Evolutionary conservation across 192 early-diverging fungal genomes (phyloP), one percentile per base, ranked within the genome.

Genomic region (Fimicolochytrium jonesii): DNA sequence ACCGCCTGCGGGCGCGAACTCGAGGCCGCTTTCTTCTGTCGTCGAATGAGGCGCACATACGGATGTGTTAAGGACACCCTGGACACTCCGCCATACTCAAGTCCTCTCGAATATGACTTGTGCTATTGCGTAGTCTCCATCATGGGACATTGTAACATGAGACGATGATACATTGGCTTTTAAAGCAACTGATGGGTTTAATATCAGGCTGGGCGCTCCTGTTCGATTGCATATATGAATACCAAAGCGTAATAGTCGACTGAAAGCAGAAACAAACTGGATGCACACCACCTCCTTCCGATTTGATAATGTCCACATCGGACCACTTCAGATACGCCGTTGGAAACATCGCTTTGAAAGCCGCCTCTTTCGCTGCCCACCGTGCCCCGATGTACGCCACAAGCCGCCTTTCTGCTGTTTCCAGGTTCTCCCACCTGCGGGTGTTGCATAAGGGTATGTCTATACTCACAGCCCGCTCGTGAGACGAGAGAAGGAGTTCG

Each of bases 341-440:
- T 20, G 87, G 87, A 51, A 74, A 87, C 28, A 88, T 41, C 17
- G 88, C 88, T 65, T 91, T 91, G 65, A 81, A 90, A 0, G 76
- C 71, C 1, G 88, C 87, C 59, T 91, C 90, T 65, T 91, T 91
- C 33, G 80, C 51, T 25, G 83, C 80, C 84, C 86, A 91, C 76
- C 55, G 41, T 6, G 25, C 66, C 20, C 57, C 58, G 35, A 59
- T 33, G 31, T 51, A 52, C 5, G 56, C 31, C 26, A 58, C 6
- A 46, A 59, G 20, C 39, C 37, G 48, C 34, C 39, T 22, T 20
- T 59, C n/a, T 20, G 10, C 28, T 22, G 45, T 10, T 3, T 54
- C 51, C 22, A 43, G 29, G 33, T n/a, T n/a, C n/a, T n/a, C n/a
- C n/a, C n/a, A n/a, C n/a, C n/a, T n/a, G n/a, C n/a, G n/a, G n/a